phyloP scores from a whole-genome alignment of 177 flowering plant genomes.

The Tripterygium wilfordii region DNA sequence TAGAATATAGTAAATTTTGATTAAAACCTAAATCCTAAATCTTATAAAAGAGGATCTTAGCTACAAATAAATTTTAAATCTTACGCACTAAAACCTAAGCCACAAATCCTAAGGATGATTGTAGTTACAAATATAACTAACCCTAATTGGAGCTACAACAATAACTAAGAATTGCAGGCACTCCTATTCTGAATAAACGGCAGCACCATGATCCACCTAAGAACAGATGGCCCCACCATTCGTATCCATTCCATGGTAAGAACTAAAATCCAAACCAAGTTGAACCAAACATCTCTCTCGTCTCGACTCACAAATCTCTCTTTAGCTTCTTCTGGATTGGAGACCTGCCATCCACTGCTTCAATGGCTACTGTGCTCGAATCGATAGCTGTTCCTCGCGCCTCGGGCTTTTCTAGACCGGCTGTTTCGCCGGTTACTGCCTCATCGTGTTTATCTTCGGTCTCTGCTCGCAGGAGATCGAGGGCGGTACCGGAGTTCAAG shows the following conservation, averaged over 20 bases:
- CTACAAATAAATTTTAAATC: too few species aligned
- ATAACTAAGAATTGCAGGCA: too few species aligned
- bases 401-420: too few species aligned
- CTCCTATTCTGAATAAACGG: too few species aligned
- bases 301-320: neutral
- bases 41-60: too few species aligned
- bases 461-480: conserved; percentile 11
- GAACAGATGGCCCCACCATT: conserved; percentile 8
- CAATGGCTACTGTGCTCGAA: conserved; percentile 59
- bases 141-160: too few species aligned
- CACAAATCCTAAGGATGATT: too few species aligned
- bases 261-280: conserved; percentile 5
- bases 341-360: conserved; percentile 2
- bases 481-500: conserved; percentile 25
- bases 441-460: conserved; percentile 8
- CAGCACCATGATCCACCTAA: conserved; percentile 6
- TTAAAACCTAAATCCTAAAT: too few species aligned
- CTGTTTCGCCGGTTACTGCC: neutral
- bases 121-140: too few species aligned
- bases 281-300: conserved; percentile 5
- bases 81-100: too few species aligned
- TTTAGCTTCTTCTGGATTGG: neutral
- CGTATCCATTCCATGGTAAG: neutral
- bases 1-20: too few species aligned
- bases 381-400: conserved; percentile 45